Evolutionary conservation across 352 stramenopile species (phyloP).

Genomic region (Pythium volutum): DNA sequence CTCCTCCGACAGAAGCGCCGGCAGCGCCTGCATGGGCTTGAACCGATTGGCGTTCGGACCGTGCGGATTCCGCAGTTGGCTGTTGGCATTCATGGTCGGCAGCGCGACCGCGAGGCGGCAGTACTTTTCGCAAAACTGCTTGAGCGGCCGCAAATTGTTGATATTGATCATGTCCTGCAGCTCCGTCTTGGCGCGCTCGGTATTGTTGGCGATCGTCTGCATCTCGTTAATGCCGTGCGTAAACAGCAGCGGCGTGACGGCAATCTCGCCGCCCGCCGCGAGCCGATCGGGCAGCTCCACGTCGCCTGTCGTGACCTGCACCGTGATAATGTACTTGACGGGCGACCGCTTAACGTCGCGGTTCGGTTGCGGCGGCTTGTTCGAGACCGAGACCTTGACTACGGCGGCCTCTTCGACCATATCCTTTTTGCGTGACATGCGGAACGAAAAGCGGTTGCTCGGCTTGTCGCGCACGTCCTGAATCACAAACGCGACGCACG

Average conservation of each 20-base stretch:
- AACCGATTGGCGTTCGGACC: slow-evolving; percentile 29
- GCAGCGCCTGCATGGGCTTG: slow-evolving; percentile 47
- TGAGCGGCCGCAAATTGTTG: slow-evolving; percentile 76
- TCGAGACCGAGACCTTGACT: slow-evolving; percentile 73
- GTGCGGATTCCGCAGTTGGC: slow-evolving; percentile 25
- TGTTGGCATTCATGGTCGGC: slow-evolving; percentile 28
- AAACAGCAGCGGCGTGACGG: slow-evolving; percentile 82
- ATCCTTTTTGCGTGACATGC: slow-evolving; percentile 78
- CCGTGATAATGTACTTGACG: slow-evolving; percentile 83
- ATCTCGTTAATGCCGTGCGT: slow-evolving; percentile 94
- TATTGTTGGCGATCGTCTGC: slow-evolving; percentile 93
- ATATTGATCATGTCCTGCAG: slow-evolving; percentile 90
- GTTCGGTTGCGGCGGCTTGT: slow-evolving; percentile 54
- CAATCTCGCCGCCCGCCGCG: slow-evolving; percentile 66
- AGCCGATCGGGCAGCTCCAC: slow-evolving; percentile 75
- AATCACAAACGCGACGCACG: slow-evolving; percentile 82
- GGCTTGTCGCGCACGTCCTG: slow-evolving; percentile 85
- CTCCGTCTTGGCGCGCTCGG: slow-evolving; percentile 83
- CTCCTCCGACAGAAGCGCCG: slow-evolving; percentile 64
- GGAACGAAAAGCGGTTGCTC: slow-evolving; percentile 84
- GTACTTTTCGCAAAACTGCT: slow-evolving; percentile 86
- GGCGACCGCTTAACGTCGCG: slow-evolving; percentile 48
- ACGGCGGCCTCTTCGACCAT: slow-evolving; percentile 67
- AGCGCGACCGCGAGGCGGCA: slow-evolving; percentile 55
- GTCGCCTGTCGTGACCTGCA: slow-evolving; percentile 74